These are phyloP conservation scores for Telopea speciosissima DNA, from an alignment of 177 flowering plant species.

Conservation along the genomic window DNA sequence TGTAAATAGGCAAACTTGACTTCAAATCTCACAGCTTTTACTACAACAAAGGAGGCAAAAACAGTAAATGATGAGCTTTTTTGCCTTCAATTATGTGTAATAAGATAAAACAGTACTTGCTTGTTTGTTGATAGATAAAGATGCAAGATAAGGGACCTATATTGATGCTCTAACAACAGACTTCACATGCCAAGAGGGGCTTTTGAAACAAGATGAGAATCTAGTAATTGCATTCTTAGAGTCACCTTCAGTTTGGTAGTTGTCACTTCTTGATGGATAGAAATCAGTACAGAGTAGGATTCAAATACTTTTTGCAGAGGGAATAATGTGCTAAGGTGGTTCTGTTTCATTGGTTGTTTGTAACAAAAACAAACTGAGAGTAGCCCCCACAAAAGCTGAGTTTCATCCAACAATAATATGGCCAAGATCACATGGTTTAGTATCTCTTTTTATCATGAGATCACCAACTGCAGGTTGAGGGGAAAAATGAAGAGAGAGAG, in stretches of 20 bases:
- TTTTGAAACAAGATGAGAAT: background rate
- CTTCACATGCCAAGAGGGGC: background rate
- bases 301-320: background rate
- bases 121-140: too few species aligned
- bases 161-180: background rate
- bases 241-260: background rate
- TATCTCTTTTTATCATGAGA: slow-evolving; percentile 10
- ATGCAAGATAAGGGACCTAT: too few species aligned
- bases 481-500: background rate
- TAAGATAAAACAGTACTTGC: background rate
- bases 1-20: too few species aligned
- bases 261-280: background rate
- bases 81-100: background rate
- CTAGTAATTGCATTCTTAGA: background rate
- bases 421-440: slow-evolving; percentile 31
- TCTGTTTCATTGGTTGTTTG: background rate
- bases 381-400: slow-evolving; percentile 14
- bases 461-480: background rate
- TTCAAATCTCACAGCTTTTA: too few species aligned
- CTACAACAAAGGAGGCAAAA: background rate
- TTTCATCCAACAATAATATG: slow-evolving; percentile 11
- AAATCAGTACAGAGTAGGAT: background rate
- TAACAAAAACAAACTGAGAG: background rate
- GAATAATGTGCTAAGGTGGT: background rate
- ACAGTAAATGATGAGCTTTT: background rate